These are phyloP conservation scores for Lagenidium giganteum DNA, from an alignment of 352 stramenopile species.

Conservation along the genomic window DNA sequence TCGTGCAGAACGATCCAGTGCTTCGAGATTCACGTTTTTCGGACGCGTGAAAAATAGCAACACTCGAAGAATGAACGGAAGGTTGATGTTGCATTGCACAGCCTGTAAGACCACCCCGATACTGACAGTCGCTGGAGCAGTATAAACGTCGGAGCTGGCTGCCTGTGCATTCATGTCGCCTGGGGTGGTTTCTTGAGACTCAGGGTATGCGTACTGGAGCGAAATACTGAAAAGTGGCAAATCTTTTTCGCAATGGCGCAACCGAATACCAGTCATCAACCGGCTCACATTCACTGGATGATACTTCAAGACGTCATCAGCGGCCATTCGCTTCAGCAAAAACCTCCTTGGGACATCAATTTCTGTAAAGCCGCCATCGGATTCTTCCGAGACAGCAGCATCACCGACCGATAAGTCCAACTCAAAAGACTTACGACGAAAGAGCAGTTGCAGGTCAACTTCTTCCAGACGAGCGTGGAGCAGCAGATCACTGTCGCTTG, in stretches of 20 bases:
- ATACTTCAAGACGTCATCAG: slow-evolving; percentile 60
- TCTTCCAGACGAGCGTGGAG: slow-evolving; percentile 44
- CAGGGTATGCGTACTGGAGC: no score
- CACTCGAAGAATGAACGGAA: slow-evolving; percentile 68
- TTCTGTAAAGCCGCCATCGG: slow-evolving; percentile 12
- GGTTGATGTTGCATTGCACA: slow-evolving; percentile 74
- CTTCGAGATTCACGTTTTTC: slow-evolving; percentile 68
- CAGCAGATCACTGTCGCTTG: not conserved
- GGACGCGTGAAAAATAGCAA: slow-evolving; percentile 67
- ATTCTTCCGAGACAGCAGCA: slow-evolving; percentile 50
- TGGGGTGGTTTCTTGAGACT: slow-evolving; percentile 6
- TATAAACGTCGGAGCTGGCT: no score
- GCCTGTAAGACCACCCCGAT: slow-evolving; percentile 75
- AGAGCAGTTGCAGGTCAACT: slow-evolving; percentile 66
- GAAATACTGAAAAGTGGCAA: slow-evolving; percentile 73
- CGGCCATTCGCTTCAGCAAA: slow-evolving; percentile 74
- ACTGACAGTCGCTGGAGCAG: no score
- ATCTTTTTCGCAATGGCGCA: slow-evolving; percentile 62
- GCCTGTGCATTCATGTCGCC: no score
- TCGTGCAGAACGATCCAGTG: slow-evolving; percentile 68
- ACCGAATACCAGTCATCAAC: slow-evolving; percentile 70
- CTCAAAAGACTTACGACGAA: slow-evolving; percentile 60
- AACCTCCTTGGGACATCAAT: slow-evolving; percentile 7
- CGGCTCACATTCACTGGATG: slow-evolving; percentile 46
- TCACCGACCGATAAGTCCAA: slow-evolving; percentile 64